Evolutionary conservation across 768 basidiomycete species (phyloP).

Genomic region (Termitomyces sp.): DNA sequence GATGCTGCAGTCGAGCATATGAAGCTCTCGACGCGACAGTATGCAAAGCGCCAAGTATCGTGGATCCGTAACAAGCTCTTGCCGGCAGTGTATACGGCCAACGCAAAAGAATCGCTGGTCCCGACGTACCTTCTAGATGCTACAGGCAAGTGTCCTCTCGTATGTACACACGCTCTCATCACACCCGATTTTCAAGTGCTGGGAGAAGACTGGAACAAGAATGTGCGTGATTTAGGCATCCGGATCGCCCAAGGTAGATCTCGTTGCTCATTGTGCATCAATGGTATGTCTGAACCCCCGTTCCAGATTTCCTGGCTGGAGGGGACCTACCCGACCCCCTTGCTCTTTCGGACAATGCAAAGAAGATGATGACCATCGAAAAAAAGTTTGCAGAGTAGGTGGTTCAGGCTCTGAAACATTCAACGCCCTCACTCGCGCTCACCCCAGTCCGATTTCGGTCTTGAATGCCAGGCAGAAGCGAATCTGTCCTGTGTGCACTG

Average conservation of each 20-base stretch:
- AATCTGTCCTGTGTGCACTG: slow-evolving; percentile 61
- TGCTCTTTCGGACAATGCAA: slow-evolving; percentile 49
- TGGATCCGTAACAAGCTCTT: slow-evolving; percentile 92
- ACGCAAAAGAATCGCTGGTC: slow-evolving; percentile 27
- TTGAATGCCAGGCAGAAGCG: slow-evolving; percentile 52
- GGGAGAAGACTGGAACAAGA: slow-evolving; percentile 50
- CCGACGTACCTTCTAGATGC: slow-evolving; percentile 61
- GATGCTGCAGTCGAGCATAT: slow-evolving; percentile 62
- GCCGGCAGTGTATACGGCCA: slow-evolving; percentile 57
- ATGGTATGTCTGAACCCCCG: background rate
- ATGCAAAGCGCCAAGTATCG: slow-evolving; percentile 85
- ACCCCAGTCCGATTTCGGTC: slow-evolving; percentile 48
- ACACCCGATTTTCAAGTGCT: slow-evolving; percentile 29
- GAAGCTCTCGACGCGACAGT: slow-evolving; percentile 85
- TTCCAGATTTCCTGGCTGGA: slow-evolving; percentile 50
- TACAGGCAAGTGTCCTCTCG: slow-evolving; percentile 37
- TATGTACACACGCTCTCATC: background rate
- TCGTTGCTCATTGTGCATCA: background rate
- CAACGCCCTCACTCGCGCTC: background rate
- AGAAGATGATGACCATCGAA: slow-evolving; percentile 41
- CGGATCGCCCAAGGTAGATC: slow-evolving; percentile 43
- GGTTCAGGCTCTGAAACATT: background rate
- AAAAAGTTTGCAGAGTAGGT: slow-evolving; percentile 43
- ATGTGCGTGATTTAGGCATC: slow-evolving; percentile 49
- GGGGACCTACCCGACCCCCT: slow-evolving; percentile 50